Conservation (phyloP, 352 stramenopile genomes). For the Phytopythium aichiense region DNA sequence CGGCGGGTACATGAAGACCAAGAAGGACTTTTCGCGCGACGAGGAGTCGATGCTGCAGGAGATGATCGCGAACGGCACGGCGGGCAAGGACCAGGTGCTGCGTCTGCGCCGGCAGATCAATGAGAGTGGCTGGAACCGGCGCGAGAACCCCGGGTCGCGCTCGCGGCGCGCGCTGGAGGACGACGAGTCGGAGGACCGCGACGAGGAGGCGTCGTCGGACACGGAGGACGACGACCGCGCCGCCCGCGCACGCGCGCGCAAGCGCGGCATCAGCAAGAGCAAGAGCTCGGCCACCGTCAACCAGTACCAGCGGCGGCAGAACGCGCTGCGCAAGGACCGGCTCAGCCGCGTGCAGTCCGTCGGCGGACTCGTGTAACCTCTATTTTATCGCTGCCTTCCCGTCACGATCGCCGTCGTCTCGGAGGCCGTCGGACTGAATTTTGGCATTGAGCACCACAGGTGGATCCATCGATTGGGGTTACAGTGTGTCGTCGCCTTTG, state of each 20-base stretch:
- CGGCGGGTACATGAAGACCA: slow-evolving; percentile 54
- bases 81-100: slow-evolving; percentile 62
- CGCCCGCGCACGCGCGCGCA: slow-evolving; percentile 6
- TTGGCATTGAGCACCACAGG: no score
- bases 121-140: slow-evolving; percentile 56
- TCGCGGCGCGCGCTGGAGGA: slow-evolving; percentile 28
- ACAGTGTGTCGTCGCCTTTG: no score
- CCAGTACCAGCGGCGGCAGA: slow-evolving; percentile 52
- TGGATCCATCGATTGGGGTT: no score
- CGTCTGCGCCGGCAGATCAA: slow-evolving; percentile 58
- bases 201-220: slow-evolving; percentile 32
- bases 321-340: slow-evolving; percentile 45
- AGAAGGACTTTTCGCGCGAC: slow-evolving; percentile 60
- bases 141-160: slow-evolving; percentile 30
- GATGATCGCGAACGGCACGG: slow-evolving; percentile 78
- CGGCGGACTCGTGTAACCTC: slow-evolving; percentile 50
- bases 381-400: slow-evolving; percentile 11
- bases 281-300: slow-evolving; percentile 31
- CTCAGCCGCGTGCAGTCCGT: slow-evolving; percentile 37
- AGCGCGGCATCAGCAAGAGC: slow-evolving; percentile 19
- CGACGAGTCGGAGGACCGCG: slow-evolving; percentile 11
- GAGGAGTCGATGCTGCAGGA: slow-evolving; percentile 71
- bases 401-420: no score
- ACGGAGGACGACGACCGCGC: slow-evolving; percentile 34
- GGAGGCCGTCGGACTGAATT: no score